Evolutionary conservation across 1,139 yeast genomes (phyloP), one percentile per base, ranked within the genome.

Genomic region (Diutina scorzettiae): DNA sequence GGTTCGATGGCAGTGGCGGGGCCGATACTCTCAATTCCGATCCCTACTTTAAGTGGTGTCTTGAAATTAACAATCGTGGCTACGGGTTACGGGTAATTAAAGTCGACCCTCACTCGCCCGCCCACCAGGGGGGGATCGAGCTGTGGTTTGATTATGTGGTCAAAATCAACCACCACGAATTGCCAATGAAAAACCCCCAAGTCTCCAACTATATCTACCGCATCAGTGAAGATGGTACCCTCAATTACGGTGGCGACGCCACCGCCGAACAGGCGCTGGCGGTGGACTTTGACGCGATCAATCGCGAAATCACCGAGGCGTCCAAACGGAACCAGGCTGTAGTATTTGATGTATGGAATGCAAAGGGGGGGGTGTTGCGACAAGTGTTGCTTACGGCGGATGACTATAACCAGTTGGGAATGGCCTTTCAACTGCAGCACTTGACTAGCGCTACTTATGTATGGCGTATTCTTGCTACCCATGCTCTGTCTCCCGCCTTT

Each of bases 141-240:
- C 71, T 94, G 9, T 80, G 86, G 77, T 91, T 89, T 55, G 97
- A 91, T 57, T 89, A 71, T 55, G 76, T 91, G 41, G 71, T 87
- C 24, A 81, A 82, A 2, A 66, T 89, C 46, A 84, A 89, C 53
- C 86, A 84, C 42, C 81, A 76, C 48, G 84, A 82, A 41, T 64
- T 82, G 43, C 83, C 84, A 14, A 66, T 77, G 62, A 53, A 60
- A 31, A 51, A 62, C 44, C 66, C 71, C 0, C 53, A 64, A 2
- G 53, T 61, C 23, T 57, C 66, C 3, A 49, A 52, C 6, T 57
- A 56, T 34, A 47, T 60, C 5, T 68, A 69, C 47, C 58, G 57
- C 34, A 59, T 69, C 39, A 62, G 59, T 42, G 73, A 68, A 17
- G 73, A 69, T 48, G 74, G 74, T 0, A 57, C 67, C 24, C 56